These are phyloP conservation scores for Colletotrichum sp. DNA, from an alignment of 2,329 filamentous ascomycete species.

Conservation along the genomic window DNA sequence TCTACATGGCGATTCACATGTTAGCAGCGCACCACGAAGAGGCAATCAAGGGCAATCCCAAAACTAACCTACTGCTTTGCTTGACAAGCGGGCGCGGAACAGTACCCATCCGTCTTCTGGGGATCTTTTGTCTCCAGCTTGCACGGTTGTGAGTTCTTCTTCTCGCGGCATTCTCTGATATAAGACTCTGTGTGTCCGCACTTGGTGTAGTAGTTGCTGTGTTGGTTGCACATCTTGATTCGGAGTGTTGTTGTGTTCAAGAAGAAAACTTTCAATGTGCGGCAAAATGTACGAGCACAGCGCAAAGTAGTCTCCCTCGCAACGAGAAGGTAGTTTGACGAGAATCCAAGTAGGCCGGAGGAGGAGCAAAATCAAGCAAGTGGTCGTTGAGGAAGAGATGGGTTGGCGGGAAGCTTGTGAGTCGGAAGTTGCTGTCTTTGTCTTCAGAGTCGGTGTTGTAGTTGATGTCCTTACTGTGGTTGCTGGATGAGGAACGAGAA, in stretches of 20 bases:
- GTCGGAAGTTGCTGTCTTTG: not conserved
- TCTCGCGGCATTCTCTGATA: not conserved
- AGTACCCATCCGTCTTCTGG: not conserved
- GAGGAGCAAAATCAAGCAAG: not conserved
- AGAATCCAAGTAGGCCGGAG: not conserved
- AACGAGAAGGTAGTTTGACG: not conserved
- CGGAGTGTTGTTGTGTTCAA: not conserved
- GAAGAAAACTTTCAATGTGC: not conserved
- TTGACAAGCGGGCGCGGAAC: constrained; percentile 4
- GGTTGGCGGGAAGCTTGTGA: not conserved
- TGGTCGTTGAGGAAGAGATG: not conserved
- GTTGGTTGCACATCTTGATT: not conserved
- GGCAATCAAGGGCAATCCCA: not conserved
- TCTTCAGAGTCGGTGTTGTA: not conserved
- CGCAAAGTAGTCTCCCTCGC: not conserved
- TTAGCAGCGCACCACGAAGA: not conserved
- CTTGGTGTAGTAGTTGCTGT: not conserved
- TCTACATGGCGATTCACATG: not conserved
- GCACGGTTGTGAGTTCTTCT: not conserved
- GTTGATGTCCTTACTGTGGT: not conserved
- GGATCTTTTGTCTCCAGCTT: not conserved
- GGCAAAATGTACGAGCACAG: not conserved
- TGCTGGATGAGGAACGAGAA: constrained; percentile 1
- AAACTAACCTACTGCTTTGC: constrained; percentile 22
- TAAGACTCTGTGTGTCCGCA: not conserved